Conservation (phyloP, 768 basidiomycete species). For the Mycena venus region DNA sequence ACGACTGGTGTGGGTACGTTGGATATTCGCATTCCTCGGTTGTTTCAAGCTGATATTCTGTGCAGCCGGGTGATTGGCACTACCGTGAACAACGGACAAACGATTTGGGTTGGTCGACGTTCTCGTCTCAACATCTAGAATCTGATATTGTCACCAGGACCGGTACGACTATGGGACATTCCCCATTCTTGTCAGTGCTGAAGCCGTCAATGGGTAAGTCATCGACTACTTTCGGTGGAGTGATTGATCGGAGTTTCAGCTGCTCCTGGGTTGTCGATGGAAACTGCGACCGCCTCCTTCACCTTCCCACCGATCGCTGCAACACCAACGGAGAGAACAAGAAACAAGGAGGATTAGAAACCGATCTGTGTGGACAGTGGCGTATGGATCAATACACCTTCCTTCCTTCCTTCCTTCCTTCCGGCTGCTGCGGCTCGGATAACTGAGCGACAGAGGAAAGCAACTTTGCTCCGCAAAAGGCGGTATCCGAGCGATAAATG, state of each 20-base stretch:
- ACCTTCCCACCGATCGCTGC: slow-evolving; percentile 28
- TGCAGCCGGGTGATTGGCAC: not conserved
- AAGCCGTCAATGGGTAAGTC: not conserved
- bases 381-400: slow-evolving; percentile 26
- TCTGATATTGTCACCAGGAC: not conserved
- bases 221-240: not conserved
- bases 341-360: slow-evolving; percentile 30
- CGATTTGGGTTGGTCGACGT: not conserved
- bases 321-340: slow-evolving; percentile 32
- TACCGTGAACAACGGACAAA: not conserved
- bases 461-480: too few species aligned
- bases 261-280: slow-evolving; percentile 28
- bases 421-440: not conserved
- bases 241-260: not conserved
- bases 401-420: too few species aligned
- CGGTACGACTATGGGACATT: not conserved
- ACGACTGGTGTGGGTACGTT: slow-evolving; percentile 5
- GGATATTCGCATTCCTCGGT: fast-evolving
- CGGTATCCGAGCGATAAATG: too few species aligned
- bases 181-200: not conserved
- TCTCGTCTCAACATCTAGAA: too few species aligned
- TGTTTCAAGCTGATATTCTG: not conserved
- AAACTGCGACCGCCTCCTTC: slow-evolving; percentile 37
- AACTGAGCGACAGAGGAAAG: not conserved
- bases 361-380: slow-evolving; percentile 37